phyloP scores from a whole-genome alignment of 2,329 filamentous ascomycete genomes.

The Fusarium metavorans region DNA sequence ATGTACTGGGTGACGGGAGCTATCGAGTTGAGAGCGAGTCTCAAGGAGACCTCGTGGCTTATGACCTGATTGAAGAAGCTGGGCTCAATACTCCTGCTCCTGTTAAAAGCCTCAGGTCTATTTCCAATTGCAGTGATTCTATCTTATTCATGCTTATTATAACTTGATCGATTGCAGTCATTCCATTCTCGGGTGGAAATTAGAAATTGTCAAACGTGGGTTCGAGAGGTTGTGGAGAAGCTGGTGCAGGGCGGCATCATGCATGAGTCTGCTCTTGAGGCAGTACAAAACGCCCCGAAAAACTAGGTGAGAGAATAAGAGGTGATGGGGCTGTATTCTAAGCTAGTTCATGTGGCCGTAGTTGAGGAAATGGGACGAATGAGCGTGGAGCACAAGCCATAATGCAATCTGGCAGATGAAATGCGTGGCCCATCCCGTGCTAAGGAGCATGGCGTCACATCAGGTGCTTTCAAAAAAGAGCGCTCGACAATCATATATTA shows the following conservation, averaged over 20 bases:
- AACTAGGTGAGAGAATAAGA: neutral
- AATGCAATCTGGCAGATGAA: too few species aligned
- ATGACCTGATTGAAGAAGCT: conserved; percentile 10
- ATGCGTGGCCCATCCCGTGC: too few species aligned
- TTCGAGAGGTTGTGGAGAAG: conserved; percentile 4
- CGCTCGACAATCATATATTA: too few species aligned
- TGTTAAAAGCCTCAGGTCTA: neutral
- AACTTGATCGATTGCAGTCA: neutral
- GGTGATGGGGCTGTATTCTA: neutral
- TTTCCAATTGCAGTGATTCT: neutral
- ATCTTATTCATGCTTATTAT: neutral
- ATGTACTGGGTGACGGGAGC: neutral
- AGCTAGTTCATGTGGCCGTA: neutral
- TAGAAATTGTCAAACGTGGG: conserved; percentile 17
- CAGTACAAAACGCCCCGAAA: neutral
- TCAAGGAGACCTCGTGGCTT: neutral
- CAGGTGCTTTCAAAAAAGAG: too few species aligned
- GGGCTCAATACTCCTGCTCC: conserved; percentile 1
- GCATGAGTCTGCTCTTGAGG: neutral
- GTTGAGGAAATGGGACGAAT: neutral
- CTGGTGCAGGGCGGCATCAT: neutral
- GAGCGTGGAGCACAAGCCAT: too few species aligned
- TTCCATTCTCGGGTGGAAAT: neutral
- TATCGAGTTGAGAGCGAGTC: neutral
- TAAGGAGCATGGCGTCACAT: too few species aligned